Conservation (phyloP, 371 early-diverging fungal genomes). For the Apophysomyces ossiformis region DNA sequence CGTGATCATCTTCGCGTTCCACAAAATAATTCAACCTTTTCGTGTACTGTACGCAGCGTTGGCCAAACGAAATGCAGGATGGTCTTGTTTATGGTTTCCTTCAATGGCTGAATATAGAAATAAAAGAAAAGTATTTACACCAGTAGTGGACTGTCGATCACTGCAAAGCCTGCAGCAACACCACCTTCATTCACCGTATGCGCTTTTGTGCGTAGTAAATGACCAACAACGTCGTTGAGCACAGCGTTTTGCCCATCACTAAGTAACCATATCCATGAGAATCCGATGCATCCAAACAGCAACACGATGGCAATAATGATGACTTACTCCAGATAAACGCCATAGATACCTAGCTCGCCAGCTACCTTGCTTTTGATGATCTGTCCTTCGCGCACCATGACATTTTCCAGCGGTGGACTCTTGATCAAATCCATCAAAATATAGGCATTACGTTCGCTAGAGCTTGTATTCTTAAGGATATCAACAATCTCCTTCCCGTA, state of each 20-base stretch:
- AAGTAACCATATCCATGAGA: not conserved
- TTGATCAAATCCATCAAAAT: constrained; percentile 93
- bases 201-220: constrained; percentile 92
- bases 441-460: constrained; percentile 75
- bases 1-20: too few relatives aligned
- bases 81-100: not conserved
- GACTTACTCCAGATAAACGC: constrained; percentile 79
- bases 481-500: constrained; percentile 86
- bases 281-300: not conserved
- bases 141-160: constrained; percentile 87
- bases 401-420: constrained; percentile 75
- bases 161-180: constrained; percentile 98
- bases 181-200: constrained; percentile 91
- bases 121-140: constrained; percentile 37
- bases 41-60: not conserved
- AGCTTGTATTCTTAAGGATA: constrained; percentile 56
- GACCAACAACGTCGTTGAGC: constrained; percentile 85
- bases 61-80: not conserved
- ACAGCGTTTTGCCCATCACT: constrained; percentile 66
- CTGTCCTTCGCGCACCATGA: constrained; percentile 84
- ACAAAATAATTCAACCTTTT: too few relatives aligned
- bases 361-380: constrained; percentile 77
- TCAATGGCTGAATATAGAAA: not conserved
- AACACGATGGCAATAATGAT: not conserved
- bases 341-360: constrained; percentile 94